A percentile compares a stretch with the other conserved stretches of the same genome.
Conservation (phyloP, 2,329 filamentous ascomycete genomes). For the Xylariales sp. region DNA sequence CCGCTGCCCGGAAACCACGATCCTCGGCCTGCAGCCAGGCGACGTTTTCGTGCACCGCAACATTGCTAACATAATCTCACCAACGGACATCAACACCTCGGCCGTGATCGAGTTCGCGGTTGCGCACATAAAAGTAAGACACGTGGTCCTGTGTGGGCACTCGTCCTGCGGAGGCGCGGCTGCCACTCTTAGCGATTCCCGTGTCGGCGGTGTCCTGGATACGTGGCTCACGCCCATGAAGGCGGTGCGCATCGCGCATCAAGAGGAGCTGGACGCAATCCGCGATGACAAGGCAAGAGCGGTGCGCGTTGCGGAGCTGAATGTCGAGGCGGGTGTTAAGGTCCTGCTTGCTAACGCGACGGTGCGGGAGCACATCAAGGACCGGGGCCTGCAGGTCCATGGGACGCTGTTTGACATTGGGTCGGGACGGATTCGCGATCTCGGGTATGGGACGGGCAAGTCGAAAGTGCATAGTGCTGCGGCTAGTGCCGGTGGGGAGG, state of each 20-base stretch:
- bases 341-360: constrained; percentile 64
- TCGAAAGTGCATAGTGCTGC: neutral
- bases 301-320: constrained; percentile 67
- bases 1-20: constrained; percentile 76
- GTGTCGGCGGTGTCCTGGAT: constrained; percentile 50
- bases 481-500: constrained; percentile 17
- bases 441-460: constrained; percentile 37
- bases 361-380: constrained; percentile 64
- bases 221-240: constrained; percentile 50
- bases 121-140: constrained; percentile 63
- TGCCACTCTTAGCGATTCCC: constrained; percentile 46
- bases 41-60: constrained; percentile 89
- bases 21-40: constrained; percentile 73
- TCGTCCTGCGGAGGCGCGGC: constrained; percentile 63
- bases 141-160: constrained; percentile 68
- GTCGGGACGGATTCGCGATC: constrained; percentile 43
- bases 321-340: constrained; percentile 65
- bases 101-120: constrained; percentile 80
- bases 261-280: constrained; percentile 51
- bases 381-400: constrained; percentile 69
- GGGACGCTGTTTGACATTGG: constrained; percentile 69
- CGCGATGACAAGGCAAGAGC: constrained; percentile 49
- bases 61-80: constrained; percentile 77
- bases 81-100: constrained; percentile 69
- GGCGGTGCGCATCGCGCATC: constrained; percentile 39